Evolutionary conservation across 2,329 filamentous ascomycete species (phyloP), one percentile per base, ranked within the genome.

Genomic region (Aspergillus sp.): DNA sequence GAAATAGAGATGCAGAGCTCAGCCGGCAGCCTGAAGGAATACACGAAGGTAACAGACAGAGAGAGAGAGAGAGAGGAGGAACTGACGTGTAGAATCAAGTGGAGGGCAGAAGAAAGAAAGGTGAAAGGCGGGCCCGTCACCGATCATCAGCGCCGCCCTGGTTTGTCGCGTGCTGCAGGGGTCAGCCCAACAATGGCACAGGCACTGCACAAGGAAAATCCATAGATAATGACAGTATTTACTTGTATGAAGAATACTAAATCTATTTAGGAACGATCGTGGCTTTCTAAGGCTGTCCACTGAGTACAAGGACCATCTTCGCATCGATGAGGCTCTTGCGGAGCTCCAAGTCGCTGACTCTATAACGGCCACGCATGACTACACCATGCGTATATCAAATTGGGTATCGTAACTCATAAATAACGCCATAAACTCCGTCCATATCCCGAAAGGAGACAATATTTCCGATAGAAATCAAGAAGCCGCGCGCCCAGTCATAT

Each of bases 61-160:
- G 47, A 21, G 53, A 54, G 57, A 55, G 49, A 47, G 45, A 37
- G 51, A 56, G 33, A 52, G 46, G 55, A 59, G 44, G 47, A 55
- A 56, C 35, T 56, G 59, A 61, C 62, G 54, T 52, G 58, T 56
- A 59, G 45, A 58, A 63, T 55, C 57, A 48, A 48, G 50, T 56
- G 56, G 54, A 59, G 56, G 56, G 45, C 55, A 56, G 57, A 52
- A 55, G 54, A 57, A 60, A 53, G 62, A 57, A 59, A 55, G 63
- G 58, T 61, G 63, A 68, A 68, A 71, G 66, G 66, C 65, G 68
- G 70, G 67, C 70, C 65, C 68, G 68, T 68, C 67, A 66, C 65
- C 60, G 65, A 66, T 45, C 62, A 66, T 53, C 64, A 58, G 52
- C 50, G 55, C 58, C 61, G 59, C 61, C 47, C 40, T 55, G 17